phyloP scores from a whole-genome alignment of 495 filamentous ascomycete species.

The Rusavskia elegans region DNA sequence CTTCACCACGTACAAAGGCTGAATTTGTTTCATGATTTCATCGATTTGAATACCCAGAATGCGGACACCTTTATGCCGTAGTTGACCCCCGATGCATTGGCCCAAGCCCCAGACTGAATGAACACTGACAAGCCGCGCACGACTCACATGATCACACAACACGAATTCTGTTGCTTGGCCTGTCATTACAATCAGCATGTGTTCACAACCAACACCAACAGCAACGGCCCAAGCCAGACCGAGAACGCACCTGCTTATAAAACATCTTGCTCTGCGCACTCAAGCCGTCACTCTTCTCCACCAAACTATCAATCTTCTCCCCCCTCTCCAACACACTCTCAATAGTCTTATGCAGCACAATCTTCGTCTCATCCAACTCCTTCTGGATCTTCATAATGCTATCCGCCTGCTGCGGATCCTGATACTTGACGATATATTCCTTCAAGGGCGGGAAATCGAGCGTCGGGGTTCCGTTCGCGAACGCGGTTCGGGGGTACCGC shows the following conservation, averaged over 20 bases:
- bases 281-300: slow-evolving; percentile 74
- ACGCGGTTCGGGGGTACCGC: slow-evolving; percentile 53
- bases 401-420: slow-evolving; percentile 77
- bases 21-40: no score
- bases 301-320: slow-evolving; percentile 82
- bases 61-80: no score
- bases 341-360: slow-evolving; percentile 92
- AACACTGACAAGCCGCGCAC: not conserved
- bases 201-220: not conserved
- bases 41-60: no score
- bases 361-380: slow-evolving; percentile 96
- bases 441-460: slow-evolving; percentile 54
- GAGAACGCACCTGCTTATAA: slow-evolving; percentile 51
- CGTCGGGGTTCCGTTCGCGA: slow-evolving; percentile 35
- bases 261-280: slow-evolving; percentile 93
- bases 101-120: no score
- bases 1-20: no score
- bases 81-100: no score
- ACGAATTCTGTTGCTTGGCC: slow-evolving; percentile 95
- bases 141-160: slow-evolving; percentile 63
- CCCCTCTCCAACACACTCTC: slow-evolving; percentile 74
- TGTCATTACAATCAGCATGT: slow-evolving; percentile 16
- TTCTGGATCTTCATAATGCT: slow-evolving; percentile 91
- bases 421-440: slow-evolving; percentile 75
- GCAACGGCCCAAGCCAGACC: not conserved